Evolutionary conservation across 2,329 filamentous ascomycete species (phyloP), one percentile per base, ranked within the genome.

Genomic region (Exophiala viscosa): DNA sequence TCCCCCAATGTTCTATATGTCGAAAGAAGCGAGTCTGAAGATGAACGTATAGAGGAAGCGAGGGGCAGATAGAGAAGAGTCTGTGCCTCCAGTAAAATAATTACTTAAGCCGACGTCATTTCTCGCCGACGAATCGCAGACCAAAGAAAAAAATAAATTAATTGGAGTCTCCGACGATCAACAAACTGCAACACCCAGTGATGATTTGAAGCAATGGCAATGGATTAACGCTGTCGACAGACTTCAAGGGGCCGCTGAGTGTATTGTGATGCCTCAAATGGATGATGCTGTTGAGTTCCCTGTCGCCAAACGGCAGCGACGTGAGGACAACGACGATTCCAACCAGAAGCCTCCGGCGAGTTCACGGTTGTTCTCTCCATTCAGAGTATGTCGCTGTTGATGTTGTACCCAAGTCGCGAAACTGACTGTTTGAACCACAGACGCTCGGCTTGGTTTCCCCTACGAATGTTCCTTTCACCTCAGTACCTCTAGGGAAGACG

Each of bases 381-480:
- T 92, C 73, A 78, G 93, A 70, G 90, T 95, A 84, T 61, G 85
- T 70, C 44, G 13, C 41, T 44, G 9, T 14, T 14, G 17, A 32
- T 35, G n/a, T n/a, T n/a, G n/a, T n/a, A n/a, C n/a, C n/a, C n/a
- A n/a, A n/a, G n/a, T n/a, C n/a, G n/a, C n/a, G n/a, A n/a, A n/a
- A 31, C 28, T 47, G 23, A 44, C 44, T 47, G 45, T 50, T 20
- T 44, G 33, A 33, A 36, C 47, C 38, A 33, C 67, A 96, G 89
- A 96, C 92, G 42, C 82, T 99, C 60, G 93, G 93, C 13, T 79
- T 99, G 31, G 90, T 99, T 1, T 96, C 93, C 4, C 90, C 93
- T 0, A 96, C 92, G 2, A 73, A 78, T 44, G 90, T 96, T 0
- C 92, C 93, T 0, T 97, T 99, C 67, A 91, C 92, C 2, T 87